Evolutionary conservation across 306 rosid species (phyloP).

Genomic region (Vigna hirtella): DNA sequence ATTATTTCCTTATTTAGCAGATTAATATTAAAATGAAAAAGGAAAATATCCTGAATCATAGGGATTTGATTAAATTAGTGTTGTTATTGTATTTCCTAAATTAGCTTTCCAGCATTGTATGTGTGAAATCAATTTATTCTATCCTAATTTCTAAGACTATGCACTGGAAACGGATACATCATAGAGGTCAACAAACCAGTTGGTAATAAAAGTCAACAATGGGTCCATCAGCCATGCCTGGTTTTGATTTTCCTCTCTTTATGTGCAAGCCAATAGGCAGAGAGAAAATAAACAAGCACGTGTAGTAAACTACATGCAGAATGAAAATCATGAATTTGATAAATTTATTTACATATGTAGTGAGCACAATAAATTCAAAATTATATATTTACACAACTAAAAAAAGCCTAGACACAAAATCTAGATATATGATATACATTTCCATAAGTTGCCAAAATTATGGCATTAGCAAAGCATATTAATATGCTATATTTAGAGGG

Average conservation of each 20-base stretch:
- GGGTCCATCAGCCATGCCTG: background rate
- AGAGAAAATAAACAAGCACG: background rate
- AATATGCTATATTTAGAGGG: slow-evolving; percentile 37
- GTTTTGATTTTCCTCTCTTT: slow-evolving; percentile 9
- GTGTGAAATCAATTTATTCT: too few relatives aligned
- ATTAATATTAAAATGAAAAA: too few relatives aligned
- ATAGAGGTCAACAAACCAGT: background rate
- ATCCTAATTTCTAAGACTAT: background rate
- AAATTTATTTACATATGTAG: background rate
- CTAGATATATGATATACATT: background rate
- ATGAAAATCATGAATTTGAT: background rate
- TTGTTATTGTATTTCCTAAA: too few relatives aligned
- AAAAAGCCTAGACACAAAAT: background rate
- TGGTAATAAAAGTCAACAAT: background rate
- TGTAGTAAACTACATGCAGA: background rate
- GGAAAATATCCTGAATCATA: too few relatives aligned
- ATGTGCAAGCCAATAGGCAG: background rate
- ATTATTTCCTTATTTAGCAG: too few relatives aligned
- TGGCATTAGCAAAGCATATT: background rate
- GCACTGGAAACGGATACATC: background rate
- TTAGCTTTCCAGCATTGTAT: too few relatives aligned
- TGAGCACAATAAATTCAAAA: background rate
- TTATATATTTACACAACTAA: background rate
- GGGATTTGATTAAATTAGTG: too few relatives aligned
- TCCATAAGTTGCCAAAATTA: background rate